Conservation (phyloP, 2,329 filamentous ascomycete species). For the Paecilomyces fulvus region DNA sequence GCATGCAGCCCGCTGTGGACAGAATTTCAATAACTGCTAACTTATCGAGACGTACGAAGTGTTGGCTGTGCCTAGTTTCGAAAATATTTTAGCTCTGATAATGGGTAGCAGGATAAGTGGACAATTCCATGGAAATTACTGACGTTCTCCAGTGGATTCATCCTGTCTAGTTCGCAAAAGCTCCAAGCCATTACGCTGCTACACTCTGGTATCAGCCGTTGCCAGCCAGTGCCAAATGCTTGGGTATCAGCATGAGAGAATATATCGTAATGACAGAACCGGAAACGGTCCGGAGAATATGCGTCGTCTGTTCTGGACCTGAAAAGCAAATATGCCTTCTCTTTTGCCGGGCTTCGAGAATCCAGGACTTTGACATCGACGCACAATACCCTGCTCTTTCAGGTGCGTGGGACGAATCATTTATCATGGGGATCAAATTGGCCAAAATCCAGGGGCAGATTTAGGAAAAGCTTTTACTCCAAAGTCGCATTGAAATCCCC, state of each 20-base stretch:
- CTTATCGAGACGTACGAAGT: constrained; percentile 18
- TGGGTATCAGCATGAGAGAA: constrained; percentile 11
- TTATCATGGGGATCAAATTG: no score
- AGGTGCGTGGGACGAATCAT: no score
- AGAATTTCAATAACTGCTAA: constrained; percentile 1
- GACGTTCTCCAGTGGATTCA: no score
- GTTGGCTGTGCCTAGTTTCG: constrained; percentile 14
- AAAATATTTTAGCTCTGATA: constrained; percentile 14
- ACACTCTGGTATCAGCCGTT: constrained; percentile 10
- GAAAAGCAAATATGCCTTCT: constrained; percentile 12
- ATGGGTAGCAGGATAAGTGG: constrained; percentile 11
- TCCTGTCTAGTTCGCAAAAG: constrained; percentile 5
- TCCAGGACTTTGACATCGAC: constrained; percentile 16
- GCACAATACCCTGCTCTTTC: constrained; percentile 1
- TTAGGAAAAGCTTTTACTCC: no score
- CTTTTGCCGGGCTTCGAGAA: constrained; percentile 10
- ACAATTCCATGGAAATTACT: no score
- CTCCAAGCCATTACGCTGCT: constrained; percentile 10
- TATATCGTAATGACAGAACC: constrained; percentile 4
- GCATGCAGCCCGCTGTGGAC: no score
- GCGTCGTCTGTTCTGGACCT: constrained; percentile 14
- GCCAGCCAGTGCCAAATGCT: constrained; percentile 14
- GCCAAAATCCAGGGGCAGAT: no score
- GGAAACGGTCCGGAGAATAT: constrained; percentile 5
- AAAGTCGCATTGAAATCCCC: no score